Conservation (phyloP, 2,329 filamentous ascomycete genomes). For the Fusarium veterinarium region DNA sequence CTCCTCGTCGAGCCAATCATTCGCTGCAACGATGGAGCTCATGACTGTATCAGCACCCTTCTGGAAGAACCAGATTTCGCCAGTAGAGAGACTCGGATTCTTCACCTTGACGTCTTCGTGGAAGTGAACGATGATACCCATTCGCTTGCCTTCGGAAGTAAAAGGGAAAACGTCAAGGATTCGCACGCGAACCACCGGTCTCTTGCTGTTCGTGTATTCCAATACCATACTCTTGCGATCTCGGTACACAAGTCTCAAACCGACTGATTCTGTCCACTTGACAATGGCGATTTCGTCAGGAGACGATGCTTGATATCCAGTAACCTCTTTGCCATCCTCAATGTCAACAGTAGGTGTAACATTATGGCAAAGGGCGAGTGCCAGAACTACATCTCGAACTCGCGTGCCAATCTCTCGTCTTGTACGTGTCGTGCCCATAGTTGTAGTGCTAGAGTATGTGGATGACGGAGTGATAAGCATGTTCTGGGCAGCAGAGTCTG, state of each 20-base stretch:
- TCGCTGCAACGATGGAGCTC: slow-evolving; percentile 92
- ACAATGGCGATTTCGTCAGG: slow-evolving; percentile 99
- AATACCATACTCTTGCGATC: slow-evolving; percentile 89
- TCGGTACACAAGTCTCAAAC: slow-evolving; percentile 83
- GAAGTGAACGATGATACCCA: slow-evolving; percentile 97
- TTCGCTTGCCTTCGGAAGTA: slow-evolving; percentile 96
- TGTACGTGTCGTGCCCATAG: slow-evolving; percentile 78
- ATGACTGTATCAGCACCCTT: slow-evolving; percentile 99
- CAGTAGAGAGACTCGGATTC: slow-evolving; percentile 63
- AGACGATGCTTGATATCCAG: slow-evolving; percentile 94
- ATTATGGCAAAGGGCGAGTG: slow-evolving; percentile 94
- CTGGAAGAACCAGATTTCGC: slow-evolving; percentile 98
- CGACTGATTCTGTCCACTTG: slow-evolving; percentile 92
- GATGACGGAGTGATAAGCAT: slow-evolving; percentile 81
- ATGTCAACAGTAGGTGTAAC: slow-evolving; percentile 88
- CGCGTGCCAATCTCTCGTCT: slow-evolving; percentile 92
- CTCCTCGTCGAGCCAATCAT: slow-evolving; percentile 99
- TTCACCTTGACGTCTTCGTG: slow-evolving; percentile 65
- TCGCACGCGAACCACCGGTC: slow-evolving; percentile 82
- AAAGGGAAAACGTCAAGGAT: slow-evolving; percentile 97
- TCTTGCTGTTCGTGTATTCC: slow-evolving; percentile 78
- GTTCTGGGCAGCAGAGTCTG: slow-evolving; percentile 57
- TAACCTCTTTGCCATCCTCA: slow-evolving; percentile 79
- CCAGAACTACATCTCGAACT: slow-evolving; percentile 91
- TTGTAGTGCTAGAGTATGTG: slow-evolving; percentile 69